Percentiles rank a stretch among this genome's conserved stretches.
phyloP scores from a whole-genome alignment of 352 stramenopile species.

The Phytophthora ohioensis region DNA sequence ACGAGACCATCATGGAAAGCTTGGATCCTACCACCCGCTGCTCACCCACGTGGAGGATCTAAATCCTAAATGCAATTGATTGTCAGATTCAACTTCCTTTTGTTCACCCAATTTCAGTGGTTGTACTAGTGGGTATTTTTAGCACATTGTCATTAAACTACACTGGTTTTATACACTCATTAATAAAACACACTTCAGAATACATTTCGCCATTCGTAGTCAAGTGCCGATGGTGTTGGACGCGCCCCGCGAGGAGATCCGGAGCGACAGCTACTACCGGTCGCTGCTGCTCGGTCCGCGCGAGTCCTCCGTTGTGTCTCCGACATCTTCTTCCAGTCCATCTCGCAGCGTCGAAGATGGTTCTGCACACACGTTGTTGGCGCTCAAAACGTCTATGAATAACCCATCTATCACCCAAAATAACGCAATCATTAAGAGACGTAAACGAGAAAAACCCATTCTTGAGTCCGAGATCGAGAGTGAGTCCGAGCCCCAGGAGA shows the following conservation, averaged over 20 bases:
- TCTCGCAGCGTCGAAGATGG: slow-evolving; percentile 17
- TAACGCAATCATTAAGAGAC: slow-evolving; percentile 11
- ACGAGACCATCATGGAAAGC: slow-evolving; percentile 46
- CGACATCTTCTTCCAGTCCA: slow-evolving; percentile 4
- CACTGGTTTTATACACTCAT: background rate
- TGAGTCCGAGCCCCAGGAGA: slow-evolving; percentile 7
- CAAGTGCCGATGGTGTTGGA: slow-evolving; percentile 18
- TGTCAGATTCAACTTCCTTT: no score
- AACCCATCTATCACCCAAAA: slow-evolving; percentile 25
- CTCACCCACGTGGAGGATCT: slow-evolving; percentile 17
- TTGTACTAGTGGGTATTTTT: background rate
- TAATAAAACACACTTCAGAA: slow-evolving; percentile 11
- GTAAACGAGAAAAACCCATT: slow-evolving; percentile 15
- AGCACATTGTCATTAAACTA: background rate
- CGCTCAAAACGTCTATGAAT: slow-evolving; percentile 28
- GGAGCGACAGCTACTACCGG: slow-evolving; percentile 42
- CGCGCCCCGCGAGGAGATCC: slow-evolving; percentile 30
- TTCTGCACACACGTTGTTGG: slow-evolving; percentile 34
- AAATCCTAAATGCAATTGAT: slow-evolving; percentile 1
- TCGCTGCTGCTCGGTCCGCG: slow-evolving; percentile 35
- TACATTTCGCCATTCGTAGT: slow-evolving; percentile 20
- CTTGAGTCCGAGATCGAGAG: slow-evolving; percentile 14
- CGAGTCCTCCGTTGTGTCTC: slow-evolving; percentile 6
- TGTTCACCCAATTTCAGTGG: slow-evolving; percentile 1
- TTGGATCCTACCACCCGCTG: slow-evolving; percentile 15